Conservation (phyloP, 345 rosid species). For the Sapria himalayana region DNA sequence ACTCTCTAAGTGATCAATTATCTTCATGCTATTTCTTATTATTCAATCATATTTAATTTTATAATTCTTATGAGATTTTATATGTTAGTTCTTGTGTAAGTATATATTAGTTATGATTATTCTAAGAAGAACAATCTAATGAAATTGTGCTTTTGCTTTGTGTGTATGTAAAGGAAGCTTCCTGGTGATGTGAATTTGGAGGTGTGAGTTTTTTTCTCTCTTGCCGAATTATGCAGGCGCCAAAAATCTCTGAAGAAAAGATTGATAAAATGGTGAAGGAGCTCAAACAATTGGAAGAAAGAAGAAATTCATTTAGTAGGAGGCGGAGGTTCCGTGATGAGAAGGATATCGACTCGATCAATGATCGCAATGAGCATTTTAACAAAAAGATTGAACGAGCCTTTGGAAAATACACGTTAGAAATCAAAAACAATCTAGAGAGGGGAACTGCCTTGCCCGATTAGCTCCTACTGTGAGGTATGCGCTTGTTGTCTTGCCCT, state of each 20-base stretch:
- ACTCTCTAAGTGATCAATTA: too few relatives aligned
- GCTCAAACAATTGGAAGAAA: slow-evolving; percentile 55
- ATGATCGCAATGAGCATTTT: slow-evolving; percentile 97
- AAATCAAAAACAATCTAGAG: slow-evolving; percentile 93
- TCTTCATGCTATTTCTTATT: too few relatives aligned
- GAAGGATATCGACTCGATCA: slow-evolving; percentile 90
- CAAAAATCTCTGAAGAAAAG: slow-evolving; percentile 55
- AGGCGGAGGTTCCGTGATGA: slow-evolving; percentile 80
- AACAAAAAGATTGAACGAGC: slow-evolving; percentile 97
- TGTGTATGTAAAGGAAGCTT: too few relatives aligned
- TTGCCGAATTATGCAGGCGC: slow-evolving; percentile 33
- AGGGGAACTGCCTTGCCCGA: slow-evolving; percentile 97
- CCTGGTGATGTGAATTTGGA: background rate
- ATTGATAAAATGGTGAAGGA: slow-evolving; percentile 77
- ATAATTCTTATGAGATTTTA: too few relatives aligned
- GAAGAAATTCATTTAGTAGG: slow-evolving; percentile 63
- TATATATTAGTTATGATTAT: too few relatives aligned
- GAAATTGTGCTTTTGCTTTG: too few relatives aligned
- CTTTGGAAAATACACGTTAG: slow-evolving; percentile 83
- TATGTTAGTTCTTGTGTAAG: too few relatives aligned
- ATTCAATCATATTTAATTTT: too few relatives aligned
- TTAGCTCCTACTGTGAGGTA: too few relatives aligned
- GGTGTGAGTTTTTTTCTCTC: background rate
- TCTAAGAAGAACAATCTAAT: too few relatives aligned
- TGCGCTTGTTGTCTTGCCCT: slow-evolving; percentile 6